phyloP scores from a whole-genome alignment of 345 rosid species.

The Citrus australasica region DNA sequence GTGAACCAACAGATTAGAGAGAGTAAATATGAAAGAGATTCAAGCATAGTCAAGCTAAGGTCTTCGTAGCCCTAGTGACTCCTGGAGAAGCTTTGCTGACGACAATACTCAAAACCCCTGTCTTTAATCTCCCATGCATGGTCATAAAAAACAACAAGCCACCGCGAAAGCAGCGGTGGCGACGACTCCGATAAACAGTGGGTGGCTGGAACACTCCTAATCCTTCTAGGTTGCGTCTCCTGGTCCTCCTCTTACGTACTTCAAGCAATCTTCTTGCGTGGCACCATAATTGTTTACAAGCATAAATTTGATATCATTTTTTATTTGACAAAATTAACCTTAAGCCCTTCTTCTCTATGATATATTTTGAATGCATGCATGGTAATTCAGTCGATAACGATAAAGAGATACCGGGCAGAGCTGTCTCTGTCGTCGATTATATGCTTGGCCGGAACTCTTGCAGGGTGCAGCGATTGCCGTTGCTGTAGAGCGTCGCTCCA shows the following conservation, averaged over 20 bases:
- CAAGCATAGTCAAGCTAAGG: slow-evolving; percentile 52
- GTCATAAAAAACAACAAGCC: slow-evolving; percentile 23
- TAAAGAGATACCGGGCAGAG: slow-evolving; percentile 60
- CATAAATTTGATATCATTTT: not conserved
- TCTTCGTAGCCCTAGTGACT: slow-evolving; percentile 56
- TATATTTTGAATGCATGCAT: not conserved
- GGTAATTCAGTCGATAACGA: slow-evolving; percentile 45
- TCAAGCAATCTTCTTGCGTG: slow-evolving; percentile 31
- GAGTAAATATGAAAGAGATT: slow-evolving; percentile 37
- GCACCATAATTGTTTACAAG: not conserved
- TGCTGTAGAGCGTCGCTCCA: slow-evolving; percentile 38
- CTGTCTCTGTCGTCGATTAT: slow-evolving; percentile 59
- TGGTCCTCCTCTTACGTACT: slow-evolving; percentile 70
- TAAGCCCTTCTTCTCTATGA: not conserved
- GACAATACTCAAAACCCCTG: slow-evolving; percentile 72
- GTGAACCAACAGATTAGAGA: slow-evolving; percentile 45
- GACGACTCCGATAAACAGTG: slow-evolving; percentile 42
- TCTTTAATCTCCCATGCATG: slow-evolving; percentile 33
- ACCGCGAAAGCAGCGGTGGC: slow-evolving; percentile 14
- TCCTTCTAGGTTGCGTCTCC: slow-evolving; percentile 61
- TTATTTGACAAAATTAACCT: no score
- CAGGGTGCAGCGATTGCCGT: slow-evolving; percentile 54
- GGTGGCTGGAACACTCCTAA: slow-evolving; percentile 57
- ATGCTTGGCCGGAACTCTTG: slow-evolving; percentile 57
- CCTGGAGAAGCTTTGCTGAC: slow-evolving; percentile 66